A percentile compares a stretch with the other conserved stretches of the same genome.
phyloP scores from a whole-genome alignment of 257 asterid genomes.

The Scutellaria galericulata region DNA sequence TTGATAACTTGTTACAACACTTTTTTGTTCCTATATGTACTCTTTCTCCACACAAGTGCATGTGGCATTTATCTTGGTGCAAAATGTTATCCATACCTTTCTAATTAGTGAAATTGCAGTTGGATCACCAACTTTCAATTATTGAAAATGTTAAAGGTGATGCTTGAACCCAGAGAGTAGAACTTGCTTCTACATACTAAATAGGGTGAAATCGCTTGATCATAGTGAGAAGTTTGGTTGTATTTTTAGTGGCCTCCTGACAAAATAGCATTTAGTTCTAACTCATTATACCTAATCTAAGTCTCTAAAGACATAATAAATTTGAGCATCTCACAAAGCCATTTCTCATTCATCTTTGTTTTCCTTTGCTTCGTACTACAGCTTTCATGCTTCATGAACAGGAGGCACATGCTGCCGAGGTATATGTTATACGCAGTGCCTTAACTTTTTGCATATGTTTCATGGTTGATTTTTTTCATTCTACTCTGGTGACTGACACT shows the following conservation, averaged over 20 bases:
- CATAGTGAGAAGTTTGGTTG: constrained; percentile 23
- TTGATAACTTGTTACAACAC: constrained; percentile 25
- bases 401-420: constrained; percentile 93
- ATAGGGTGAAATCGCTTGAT: constrained; percentile 34
- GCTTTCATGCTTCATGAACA: constrained; percentile 90
- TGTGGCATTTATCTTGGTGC: background rate
- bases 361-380: constrained; percentile 39
- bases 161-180: constrained; percentile 29
- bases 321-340: background rate
- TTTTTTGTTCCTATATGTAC: background rate
- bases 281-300: background rate
- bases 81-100: background rate
- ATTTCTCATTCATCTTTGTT: constrained; percentile 30
- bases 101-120: background rate
- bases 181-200: constrained; percentile 25
- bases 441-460: constrained; percentile 23
- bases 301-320: background rate
- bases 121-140: background rate
- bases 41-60: constrained; percentile 1
- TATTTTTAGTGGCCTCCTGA: constrained; percentile 29
- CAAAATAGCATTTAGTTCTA: constrained; percentile 3
- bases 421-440: constrained; percentile 33
- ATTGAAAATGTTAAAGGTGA: background rate
- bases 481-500: constrained; percentile 36
- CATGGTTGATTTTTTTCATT: constrained; percentile 1